phyloP scores from a whole-genome alignment of 1,284 basidiomycete genomes.

The Ceratobasidium sp. region DNA sequence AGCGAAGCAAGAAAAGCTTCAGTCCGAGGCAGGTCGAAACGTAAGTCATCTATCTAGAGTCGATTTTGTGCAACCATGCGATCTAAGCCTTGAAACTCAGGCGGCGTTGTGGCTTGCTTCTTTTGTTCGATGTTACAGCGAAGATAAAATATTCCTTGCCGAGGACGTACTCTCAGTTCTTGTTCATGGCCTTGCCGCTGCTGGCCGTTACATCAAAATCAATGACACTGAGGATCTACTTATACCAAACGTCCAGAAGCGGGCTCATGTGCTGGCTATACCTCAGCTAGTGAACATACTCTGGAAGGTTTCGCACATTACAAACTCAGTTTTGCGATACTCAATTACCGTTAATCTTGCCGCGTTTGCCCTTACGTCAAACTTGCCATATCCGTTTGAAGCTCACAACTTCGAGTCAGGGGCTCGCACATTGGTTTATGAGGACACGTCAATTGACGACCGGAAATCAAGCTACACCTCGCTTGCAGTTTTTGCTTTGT shows the following conservation, averaged over 20 bases:
- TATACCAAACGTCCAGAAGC: not conserved
- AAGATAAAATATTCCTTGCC: not conserved
- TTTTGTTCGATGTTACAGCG: not conserved
- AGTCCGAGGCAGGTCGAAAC: not conserved
- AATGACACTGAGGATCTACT: too few species aligned
- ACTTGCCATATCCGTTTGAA: not conserved
- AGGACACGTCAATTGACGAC: not conserved
- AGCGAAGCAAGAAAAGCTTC: not conserved
- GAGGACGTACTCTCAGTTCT: not conserved
- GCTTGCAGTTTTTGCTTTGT: not conserved
- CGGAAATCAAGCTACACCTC: not conserved
- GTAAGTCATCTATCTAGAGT: not conserved
- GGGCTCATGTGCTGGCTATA: not conserved
- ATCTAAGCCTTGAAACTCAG: not conserved
- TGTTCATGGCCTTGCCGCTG: conserved; percentile 1
- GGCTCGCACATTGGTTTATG: not conserved
- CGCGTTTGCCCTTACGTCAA: conserved; percentile 1
- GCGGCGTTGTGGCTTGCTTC: conserved; percentile 3
- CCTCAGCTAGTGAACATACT: conserved; percentile 7
- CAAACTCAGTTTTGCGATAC: not conserved
- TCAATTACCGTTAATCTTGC: conserved; percentile 14
- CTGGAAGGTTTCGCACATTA: conserved; percentile 5
- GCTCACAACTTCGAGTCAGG: not conserved
- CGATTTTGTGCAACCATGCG: not conserved
- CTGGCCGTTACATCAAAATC: not conserved